Percentiles rank a stretch among this genome's conserved stretches.
phyloP scores from a whole-genome alignment of 225 moss, liverwort and hornwort genomes.

The Physcomitrium patens region DNA sequence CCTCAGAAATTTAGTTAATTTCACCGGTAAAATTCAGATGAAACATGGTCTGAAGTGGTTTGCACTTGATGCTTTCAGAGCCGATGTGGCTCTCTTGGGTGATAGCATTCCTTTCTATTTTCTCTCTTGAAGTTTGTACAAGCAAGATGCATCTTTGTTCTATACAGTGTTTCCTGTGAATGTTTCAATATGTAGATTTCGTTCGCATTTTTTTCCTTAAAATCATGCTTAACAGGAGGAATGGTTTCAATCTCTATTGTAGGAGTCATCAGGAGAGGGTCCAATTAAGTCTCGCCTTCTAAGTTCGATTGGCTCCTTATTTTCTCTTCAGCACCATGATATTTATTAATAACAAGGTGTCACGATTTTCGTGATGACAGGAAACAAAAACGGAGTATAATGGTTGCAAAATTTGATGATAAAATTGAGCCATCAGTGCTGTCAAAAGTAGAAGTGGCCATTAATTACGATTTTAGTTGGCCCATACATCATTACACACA shows the following conservation, averaged over 20 bases:
- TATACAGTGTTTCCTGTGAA: not conserved
- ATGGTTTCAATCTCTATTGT: not conserved
- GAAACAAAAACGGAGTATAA: slow-evolving; percentile 30
- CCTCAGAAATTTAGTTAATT: not conserved
- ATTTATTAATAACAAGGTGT: not conserved
- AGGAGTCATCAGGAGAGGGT: not conserved
- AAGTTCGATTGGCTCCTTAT: not conserved
- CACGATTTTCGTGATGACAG: slow-evolving; percentile 37
- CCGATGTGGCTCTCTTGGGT: not conserved
- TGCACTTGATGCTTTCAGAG: not conserved
- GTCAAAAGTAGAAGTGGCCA: slow-evolving; percentile 37
- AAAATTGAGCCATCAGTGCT: slow-evolving; percentile 7
- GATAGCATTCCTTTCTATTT: not conserved
- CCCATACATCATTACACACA: slow-evolving; percentile 50
- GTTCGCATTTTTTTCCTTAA: not conserved
- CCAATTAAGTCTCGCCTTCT: not conserved
- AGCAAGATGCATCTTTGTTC: not conserved
- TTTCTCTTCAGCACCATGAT: not conserved
- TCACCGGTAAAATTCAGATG: not conserved
- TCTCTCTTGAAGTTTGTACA: not conserved
- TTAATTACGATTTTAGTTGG: slow-evolving; percentile 76
- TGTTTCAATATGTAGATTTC: not conserved
- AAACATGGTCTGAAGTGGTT: not conserved
- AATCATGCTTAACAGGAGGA: not conserved
- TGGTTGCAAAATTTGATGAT: slow-evolving; percentile 35